Evolutionary conservation across 495 filamentous ascomycete genomes (phyloP), one percentile per base, ranked within the genome.

Genomic region (Penicillium lagena): DNA sequence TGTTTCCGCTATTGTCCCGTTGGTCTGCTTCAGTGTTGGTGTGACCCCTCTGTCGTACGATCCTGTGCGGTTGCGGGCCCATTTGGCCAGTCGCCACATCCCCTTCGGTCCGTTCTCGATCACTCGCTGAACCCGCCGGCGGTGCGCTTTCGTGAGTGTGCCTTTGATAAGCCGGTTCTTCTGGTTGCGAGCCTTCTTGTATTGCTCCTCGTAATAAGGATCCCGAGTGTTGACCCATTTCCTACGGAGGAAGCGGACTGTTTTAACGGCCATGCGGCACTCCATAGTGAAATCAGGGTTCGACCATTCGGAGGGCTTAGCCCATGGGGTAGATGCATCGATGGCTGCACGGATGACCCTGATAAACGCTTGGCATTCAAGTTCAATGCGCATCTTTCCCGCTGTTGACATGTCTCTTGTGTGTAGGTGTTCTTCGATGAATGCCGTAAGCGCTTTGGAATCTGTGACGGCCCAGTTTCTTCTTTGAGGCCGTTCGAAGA

Each of bases 21-120:
- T 6, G 1, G 5, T 1, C 5, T 33, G 31, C 5, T 33, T 33
- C 9, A 33, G 5, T 9, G 31, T 2, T 9, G 31, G 31, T 2
- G 31, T 33, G n/a, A 33, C 5, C 1, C 31, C 31, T 1, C n/a
- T 2, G 30, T 39, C 41, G 22, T 42, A 45, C 7, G 27, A 13
- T 29, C 34, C 17, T 9, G 29, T 22, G 1, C 35, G 35, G 1
- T 27, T 38, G 11, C 22, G 15, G 13, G 32, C 41, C 32, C 31
- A 54, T 37, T 50, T 50, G 9, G 41, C 42, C 9, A 54, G 39
- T 1, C 41, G 35, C 46, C 37, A 54, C 14, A 50, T 32, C 3
- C 46, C 29, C 12, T 39, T 29, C 3, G 31, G 38, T 3, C 47
- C 43, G 4, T 4, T 50, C 14, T 46, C 40, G n/a, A 45, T 50